A percentile compares a stretch with the other conserved stretches of the same genome.
Conservation (phyloP, 2,329 filamentous ascomycete genomes). For the Ascosphaera pollenicola region DNA sequence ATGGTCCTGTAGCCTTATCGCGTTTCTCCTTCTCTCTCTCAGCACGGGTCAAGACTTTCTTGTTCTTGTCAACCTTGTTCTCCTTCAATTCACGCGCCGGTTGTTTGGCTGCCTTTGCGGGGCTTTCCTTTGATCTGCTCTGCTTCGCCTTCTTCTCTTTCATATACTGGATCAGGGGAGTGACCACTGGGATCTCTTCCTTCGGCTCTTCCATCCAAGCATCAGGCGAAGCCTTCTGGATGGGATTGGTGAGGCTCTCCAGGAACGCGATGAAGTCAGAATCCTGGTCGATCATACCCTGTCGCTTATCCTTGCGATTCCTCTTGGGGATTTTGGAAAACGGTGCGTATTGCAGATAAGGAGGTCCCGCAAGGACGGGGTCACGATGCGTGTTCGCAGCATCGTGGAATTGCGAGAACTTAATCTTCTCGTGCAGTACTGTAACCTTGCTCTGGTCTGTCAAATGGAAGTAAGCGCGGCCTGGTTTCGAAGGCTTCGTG, state of each 20-base stretch:
- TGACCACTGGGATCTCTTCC: slow-evolving; percentile 46
- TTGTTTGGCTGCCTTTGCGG: slow-evolving; percentile 16
- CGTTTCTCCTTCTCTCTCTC: slow-evolving; percentile 11
- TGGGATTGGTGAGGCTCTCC: slow-evolving; percentile 58
- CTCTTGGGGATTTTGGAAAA: slow-evolving; percentile 68
- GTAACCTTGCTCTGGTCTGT: slow-evolving; percentile 46
- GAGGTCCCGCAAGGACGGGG: slow-evolving; percentile 52
- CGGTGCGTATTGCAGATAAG: slow-evolving; percentile 57
- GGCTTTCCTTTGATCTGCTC: slow-evolving; percentile 21
- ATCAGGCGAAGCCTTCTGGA: slow-evolving; percentile 31
- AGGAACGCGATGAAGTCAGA: slow-evolving; percentile 89
- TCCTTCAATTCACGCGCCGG: slow-evolving; percentile 41
- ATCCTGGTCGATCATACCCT: slow-evolving; percentile 92
- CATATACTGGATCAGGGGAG: slow-evolving; percentile 72
- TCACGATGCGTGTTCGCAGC: slow-evolving; percentile 54
- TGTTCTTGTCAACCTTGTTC: slow-evolving; percentile 13
- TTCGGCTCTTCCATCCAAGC: slow-evolving; percentile 27
- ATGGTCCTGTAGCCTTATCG: slow-evolving; percentile 13
- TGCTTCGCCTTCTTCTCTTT: slow-evolving; percentile 78
- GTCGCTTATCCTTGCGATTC: slow-evolving; percentile 56
- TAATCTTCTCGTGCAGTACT: slow-evolving; percentile 47
- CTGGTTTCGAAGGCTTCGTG: slow-evolving; percentile 65
- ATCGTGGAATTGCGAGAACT: slow-evolving; percentile 52
- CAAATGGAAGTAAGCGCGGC: slow-evolving; percentile 64
- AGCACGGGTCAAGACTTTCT: slow-evolving; percentile 8